Conservation (phyloP, 2,329 filamentous ascomycete genomes). For the Thelonectria blattea region DNA sequence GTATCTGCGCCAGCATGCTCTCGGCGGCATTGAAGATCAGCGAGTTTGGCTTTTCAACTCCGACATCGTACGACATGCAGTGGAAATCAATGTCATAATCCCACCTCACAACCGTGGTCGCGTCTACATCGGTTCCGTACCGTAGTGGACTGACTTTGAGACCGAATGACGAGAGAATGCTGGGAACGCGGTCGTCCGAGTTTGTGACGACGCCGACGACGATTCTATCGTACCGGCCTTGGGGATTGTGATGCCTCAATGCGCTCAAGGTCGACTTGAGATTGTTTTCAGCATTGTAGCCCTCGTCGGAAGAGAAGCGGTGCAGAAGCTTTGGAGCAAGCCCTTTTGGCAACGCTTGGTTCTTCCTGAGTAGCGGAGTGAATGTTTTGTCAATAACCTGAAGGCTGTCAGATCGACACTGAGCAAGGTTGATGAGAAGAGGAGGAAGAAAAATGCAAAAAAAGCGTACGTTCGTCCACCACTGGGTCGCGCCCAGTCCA, state of each 20-base stretch:
- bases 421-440: not conserved
- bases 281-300: conserved; percentile 16
- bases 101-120: accelerated
- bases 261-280: conserved; percentile 14
- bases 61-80: conserved; percentile 66
- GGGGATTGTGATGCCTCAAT: not conserved
- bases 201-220: conserved; percentile 30
- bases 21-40: conserved; percentile 63
- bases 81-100: conserved; percentile 28
- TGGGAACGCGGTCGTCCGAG: conserved; percentile 31
- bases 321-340: conserved; percentile 24
- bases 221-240: conserved; percentile 13
- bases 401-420: not conserved
- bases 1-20: conserved; percentile 40
- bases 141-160: conserved; percentile 25
- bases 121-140: not conserved
- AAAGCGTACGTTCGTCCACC: conserved; percentile 31
- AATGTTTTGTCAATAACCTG: conserved; percentile 32
- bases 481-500: conserved; percentile 26
- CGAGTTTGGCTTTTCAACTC: conserved; percentile 62
- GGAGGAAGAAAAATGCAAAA: not conserved
- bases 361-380: conserved; percentile 13
- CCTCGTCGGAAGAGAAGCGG: conserved; percentile 24
- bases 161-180: conserved; percentile 27
- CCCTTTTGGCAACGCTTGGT: conserved; percentile 16